Evolutionary conservation across 2,329 filamentous ascomycete species (phyloP).

Genomic region (Trichoderma guizhouense): DNA sequence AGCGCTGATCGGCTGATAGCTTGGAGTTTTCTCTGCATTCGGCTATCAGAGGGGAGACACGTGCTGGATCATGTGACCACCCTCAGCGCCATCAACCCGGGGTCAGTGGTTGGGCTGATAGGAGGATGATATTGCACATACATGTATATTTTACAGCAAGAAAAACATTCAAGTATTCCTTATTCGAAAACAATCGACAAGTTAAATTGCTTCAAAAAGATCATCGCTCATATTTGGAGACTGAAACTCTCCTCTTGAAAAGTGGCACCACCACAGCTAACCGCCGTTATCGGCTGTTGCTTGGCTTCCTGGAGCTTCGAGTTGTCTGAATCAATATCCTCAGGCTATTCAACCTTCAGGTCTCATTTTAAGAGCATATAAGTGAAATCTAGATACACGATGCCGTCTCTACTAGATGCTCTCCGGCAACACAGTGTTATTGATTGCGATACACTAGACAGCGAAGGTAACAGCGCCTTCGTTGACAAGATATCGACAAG

Average conservation of each 20-base stretch:
- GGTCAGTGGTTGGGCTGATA: not conserved
- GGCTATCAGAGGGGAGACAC: not conserved
- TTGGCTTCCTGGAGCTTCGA: not conserved
- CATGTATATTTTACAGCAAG: not conserved
- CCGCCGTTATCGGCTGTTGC: not conserved
- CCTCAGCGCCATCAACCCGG: not conserved
- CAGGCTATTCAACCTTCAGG: too few species aligned
- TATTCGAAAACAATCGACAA: not conserved
- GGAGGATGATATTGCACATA: not conserved
- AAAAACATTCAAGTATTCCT: not conserved
- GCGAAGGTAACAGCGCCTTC: slow-evolving; percentile 26
- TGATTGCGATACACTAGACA: slow-evolving; percentile 38
- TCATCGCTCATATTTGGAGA: not conserved
- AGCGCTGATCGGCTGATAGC: slow-evolving; percentile 2
- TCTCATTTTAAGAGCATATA: not conserved
- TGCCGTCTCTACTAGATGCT: slow-evolving; percentile 28
- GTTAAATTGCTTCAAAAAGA: not conserved
- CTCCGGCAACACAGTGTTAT: slow-evolving; percentile 30
- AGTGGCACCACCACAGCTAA: not conserved
- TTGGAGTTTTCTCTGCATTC: slow-evolving; percentile 10
- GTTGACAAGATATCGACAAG: not conserved
- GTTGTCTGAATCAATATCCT: not conserved
- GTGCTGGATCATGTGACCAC: slow-evolving; percentile 12
- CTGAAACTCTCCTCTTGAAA: not conserved
- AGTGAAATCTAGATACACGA: slow-evolving; percentile 11